These are phyloP conservation scores for Oryza coarctata DNA, from an alignment of 176 grass and related monocot genomes.

Conservation along the genomic window DNA sequence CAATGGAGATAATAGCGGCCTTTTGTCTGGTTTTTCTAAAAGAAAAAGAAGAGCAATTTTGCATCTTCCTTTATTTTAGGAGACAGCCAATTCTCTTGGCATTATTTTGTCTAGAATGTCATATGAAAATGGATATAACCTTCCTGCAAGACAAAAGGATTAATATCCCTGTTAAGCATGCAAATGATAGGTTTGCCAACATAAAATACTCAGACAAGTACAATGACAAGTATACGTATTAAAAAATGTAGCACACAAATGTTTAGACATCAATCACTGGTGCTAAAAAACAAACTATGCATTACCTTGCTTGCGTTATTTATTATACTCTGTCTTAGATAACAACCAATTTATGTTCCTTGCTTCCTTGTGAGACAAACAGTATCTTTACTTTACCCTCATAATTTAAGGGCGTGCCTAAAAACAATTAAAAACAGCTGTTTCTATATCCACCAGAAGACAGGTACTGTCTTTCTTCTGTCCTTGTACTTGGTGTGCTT, in stretches of 20 bases:
- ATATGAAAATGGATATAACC: constrained; percentile 10
- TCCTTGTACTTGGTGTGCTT: constrained; percentile 33
- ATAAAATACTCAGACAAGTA: constrained; percentile 44
- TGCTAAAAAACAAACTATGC: constrained; percentile 27
- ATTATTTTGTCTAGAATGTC: constrained; percentile 13
- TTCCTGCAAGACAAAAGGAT: not conserved
- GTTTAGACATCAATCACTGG: constrained; percentile 9
- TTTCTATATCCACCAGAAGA: constrained; percentile 32
- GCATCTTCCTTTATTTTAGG: constrained; percentile 16
- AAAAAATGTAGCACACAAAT: constrained; percentile 7
- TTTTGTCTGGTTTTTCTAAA: not conserved
- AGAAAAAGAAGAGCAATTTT: not conserved
- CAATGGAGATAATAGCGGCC: not conserved
- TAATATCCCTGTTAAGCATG: constrained; percentile 10
- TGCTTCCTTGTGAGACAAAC: constrained; percentile 26
- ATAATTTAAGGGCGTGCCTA: constrained; percentile 33
- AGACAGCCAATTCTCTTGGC: not conserved
- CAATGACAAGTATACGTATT: not conserved
- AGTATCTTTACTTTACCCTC: constrained; percentile 27
- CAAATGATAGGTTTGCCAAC: constrained; percentile 24
- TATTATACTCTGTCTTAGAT: not conserved
- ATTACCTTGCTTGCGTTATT: constrained; percentile 17
- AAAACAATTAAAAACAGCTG: constrained; percentile 32
- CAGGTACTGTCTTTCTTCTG: constrained; percentile 33
- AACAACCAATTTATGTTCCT: constrained; percentile 27